Evolutionary conservation across 1,284 basidiomycete genomes (phyloP).

Genomic region (Agaricales sp.): DNA sequence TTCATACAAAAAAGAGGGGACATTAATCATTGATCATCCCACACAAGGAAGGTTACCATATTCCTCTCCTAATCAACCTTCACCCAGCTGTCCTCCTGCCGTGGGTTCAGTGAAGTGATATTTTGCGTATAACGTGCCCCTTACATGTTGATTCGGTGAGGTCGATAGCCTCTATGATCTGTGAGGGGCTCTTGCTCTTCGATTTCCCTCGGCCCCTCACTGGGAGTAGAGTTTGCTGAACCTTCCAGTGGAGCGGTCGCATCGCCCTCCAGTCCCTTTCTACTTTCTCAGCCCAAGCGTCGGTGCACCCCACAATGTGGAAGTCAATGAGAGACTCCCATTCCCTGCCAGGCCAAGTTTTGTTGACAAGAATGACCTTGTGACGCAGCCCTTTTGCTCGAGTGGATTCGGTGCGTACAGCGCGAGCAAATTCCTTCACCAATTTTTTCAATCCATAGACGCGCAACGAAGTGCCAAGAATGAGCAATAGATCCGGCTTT

Average conservation of each 20-base stretch:
- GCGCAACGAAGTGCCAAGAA: conserved; percentile 94
- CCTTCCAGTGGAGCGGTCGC: conserved; percentile 80
- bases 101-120: too few species aligned
- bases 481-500: conserved; percentile 84
- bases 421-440: conserved; percentile 87
- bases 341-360: conserved; percentile 70
- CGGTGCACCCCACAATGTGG: conserved; percentile 73
- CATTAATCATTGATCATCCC: too few species aligned
- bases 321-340: conserved; percentile 85
- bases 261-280: conserved; percentile 78
- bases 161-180: too few species aligned
- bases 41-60: too few species aligned
- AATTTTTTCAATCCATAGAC: conserved; percentile 90
- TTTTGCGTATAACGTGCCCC: too few species aligned
- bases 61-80: too few species aligned
- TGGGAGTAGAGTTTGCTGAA: conserved; percentile 75
- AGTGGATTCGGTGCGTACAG: conserved; percentile 47
- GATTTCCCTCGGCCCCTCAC: too few species aligned
- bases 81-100: too few species aligned
- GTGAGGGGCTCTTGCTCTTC: too few species aligned
- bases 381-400: conserved; percentile 45
- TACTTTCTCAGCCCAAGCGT: conserved; percentile 68
- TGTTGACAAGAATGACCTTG: conserved; percentile 83
- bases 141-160: too few species aligned
- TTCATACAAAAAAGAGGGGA: too few species aligned